A percentile compares a stretch with the other conserved stretches of the same genome.
phyloP scores from a whole-genome alignment of 768 basidiomycete species.

The Suillus variegatus region DNA sequence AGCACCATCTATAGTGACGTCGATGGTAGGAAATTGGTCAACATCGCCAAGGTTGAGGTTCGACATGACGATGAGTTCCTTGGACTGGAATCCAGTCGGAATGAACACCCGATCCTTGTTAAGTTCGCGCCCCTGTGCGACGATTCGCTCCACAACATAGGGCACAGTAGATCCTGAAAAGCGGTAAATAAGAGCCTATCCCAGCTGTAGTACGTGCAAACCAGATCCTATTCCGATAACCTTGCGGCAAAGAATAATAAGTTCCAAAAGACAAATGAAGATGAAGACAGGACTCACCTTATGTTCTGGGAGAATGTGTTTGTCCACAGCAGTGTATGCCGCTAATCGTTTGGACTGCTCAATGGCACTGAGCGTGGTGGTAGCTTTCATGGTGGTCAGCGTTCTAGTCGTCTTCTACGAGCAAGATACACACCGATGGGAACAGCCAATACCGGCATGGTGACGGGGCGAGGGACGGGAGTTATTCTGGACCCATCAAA shows the following conservation, averaged over 20 bases:
- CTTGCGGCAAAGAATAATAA: constrained; percentile 37
- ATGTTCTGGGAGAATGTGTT: constrained; percentile 80
- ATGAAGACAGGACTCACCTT: constrained; percentile 51
- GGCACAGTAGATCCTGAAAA: constrained; percentile 84
- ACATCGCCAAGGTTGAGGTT: constrained; percentile 83
- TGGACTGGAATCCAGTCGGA: constrained; percentile 96
- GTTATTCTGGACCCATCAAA: constrained; percentile 14
- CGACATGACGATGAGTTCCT: constrained; percentile 86
- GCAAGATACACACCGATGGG: constrained; percentile 12
- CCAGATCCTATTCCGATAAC: constrained; percentile 89
- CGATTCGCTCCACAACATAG: constrained; percentile 94
- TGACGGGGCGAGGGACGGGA: constrained; percentile 12
- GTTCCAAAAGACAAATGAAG: not conserved
- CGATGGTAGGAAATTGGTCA: constrained; percentile 84
- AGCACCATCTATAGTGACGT: constrained; percentile 97
- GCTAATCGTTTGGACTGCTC: constrained; percentile 89
- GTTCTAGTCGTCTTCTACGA: not conserved
- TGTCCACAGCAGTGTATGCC: constrained; percentile 93
- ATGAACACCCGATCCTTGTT: constrained; percentile 88
- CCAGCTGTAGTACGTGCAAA: constrained; percentile 22
- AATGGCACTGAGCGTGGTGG: constrained; percentile 44
- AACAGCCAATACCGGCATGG: constrained; percentile 8
- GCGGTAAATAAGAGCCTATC: not conserved
- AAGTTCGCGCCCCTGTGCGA: constrained; percentile 71
- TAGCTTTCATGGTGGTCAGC: constrained; percentile 5